Evolutionary conservation across 495 filamentous ascomycete genomes (phyloP).

Genomic region (Oidiodendron maius): DNA sequence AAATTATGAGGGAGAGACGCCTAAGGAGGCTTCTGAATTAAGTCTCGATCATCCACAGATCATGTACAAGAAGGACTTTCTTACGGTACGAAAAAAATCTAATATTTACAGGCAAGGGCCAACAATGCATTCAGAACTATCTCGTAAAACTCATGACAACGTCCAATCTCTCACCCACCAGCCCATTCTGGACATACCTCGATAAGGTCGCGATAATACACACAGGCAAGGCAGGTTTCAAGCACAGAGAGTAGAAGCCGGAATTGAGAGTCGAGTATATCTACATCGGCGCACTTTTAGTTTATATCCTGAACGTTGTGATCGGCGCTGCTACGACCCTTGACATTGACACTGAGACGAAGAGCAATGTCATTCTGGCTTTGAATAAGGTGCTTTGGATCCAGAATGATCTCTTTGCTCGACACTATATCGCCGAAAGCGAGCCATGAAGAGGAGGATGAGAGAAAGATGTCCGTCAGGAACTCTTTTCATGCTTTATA

Average conservation of each 20-base stretch:
- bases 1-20: conserved; percentile 21
- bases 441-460: too few relatives aligned
- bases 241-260: conserved; percentile 28
- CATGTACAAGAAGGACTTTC: conserved; percentile 30
- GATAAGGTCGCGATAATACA: conserved; percentile 37
- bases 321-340: conserved; percentile 26
- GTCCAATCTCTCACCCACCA: conserved; percentile 12
- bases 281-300: conserved; percentile 29
- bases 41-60: conserved; percentile 32
- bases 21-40: conserved; percentile 24
- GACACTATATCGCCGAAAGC: too few relatives aligned
- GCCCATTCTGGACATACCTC: conserved; percentile 27
- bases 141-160: conserved; percentile 21
- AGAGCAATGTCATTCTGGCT: conserved; percentile 22
- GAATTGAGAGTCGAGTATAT: conserved; percentile 32
- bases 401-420: conserved; percentile 64
- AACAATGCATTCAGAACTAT: conserved; percentile 21
- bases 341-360: conserved; percentile 17
- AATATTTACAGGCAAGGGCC: too few relatives aligned
- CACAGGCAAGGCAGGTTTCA: conserved; percentile 31
- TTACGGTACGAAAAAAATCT: conserved; percentile 24
- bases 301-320: conserved; percentile 30
- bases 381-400: conserved; percentile 57
- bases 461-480: too few relatives aligned
- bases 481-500: too few relatives aligned